Evolutionary conservation across 1,284 basidiomycete species (phyloP), one percentile per base, ranked within the genome.

Genomic region (Agaricales sp.): DNA sequence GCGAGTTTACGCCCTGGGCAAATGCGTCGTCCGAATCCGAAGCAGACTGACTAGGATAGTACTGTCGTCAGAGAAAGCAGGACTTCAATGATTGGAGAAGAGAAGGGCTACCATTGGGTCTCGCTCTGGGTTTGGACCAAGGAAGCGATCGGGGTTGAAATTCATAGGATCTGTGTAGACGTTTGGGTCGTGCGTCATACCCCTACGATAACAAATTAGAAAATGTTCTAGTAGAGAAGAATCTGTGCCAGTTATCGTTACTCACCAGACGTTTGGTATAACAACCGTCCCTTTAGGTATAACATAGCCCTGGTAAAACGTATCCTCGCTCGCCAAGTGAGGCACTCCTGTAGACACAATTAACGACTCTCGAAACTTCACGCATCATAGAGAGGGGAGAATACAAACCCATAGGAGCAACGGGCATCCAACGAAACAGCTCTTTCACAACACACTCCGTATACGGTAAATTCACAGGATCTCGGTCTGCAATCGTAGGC

Each of bases 391-490:
- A n/a, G n/a, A n/a, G n/a, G n/a, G n/a, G n/a, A n/a, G n/a, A n/a
- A n/a, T n/a, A n/a, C n/a, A n/a, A 11, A 35, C 30, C 30, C 30
- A 35, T 11, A 35, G 30, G 30, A 11, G n/a, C 11, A 26, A 58
- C 52, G 6, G 57, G 53, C 26, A 60, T 50, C 62, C 62, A 63
- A 12, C 59, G 51, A 22, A 60, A 37, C 3, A 58, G 52, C 49
- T 65, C 63, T 38, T 58, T 53, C 2, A 61, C 52, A 11, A 58
- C 47, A 1, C 57, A 57, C 18, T 55, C 45, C 16, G 61, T 47
- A 49, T 60, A 61, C 1, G 58, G 55, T 21, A 63, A 37, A 4
- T 45, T 47, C 11, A 19, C 24, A 2, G 20, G 26, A 8, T 51
- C 44, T 18, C 57, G 30, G 45, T 64, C 63, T 4, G 46, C 52